Evolutionary conservation across 2,329 filamentous ascomycete species (phyloP).

Genomic region (Monosporascus sp.): DNA sequence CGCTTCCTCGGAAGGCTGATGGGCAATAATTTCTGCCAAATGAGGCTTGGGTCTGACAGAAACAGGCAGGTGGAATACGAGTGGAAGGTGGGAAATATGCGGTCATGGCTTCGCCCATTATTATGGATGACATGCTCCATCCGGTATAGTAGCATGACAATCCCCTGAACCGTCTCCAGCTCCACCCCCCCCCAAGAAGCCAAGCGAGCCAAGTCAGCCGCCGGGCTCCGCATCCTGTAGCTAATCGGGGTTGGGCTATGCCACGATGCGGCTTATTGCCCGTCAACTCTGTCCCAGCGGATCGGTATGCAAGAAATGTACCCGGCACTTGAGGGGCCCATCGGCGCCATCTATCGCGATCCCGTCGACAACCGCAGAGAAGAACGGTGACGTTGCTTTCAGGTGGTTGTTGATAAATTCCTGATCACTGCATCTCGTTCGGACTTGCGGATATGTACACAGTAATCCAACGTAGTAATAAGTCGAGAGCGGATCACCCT

Average conservation of each 20-base stretch:
- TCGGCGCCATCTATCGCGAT: too few species aligned
- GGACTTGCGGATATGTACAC: too few species aligned
- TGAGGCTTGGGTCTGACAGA: neutral
- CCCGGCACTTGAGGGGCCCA: too few species aligned
- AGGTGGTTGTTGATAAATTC: too few species aligned
- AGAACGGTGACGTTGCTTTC: too few species aligned
- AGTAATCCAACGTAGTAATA: too few species aligned
- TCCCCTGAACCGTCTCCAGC: neutral
- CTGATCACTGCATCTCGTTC: too few species aligned
- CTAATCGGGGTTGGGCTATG: neutral
- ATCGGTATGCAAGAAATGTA: neutral
- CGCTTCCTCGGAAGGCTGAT: neutral
- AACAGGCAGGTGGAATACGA: neutral
- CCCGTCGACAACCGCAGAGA: too few species aligned
- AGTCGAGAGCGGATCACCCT: too few species aligned
- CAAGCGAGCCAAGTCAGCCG: neutral
- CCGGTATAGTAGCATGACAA: neutral
- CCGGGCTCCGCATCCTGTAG: neutral
- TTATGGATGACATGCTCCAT: neutral
- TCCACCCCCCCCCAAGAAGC: neutral
- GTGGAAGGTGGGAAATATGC: neutral
- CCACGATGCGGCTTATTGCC: neutral
- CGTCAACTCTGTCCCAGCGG: neutral
- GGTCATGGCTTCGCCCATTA: neutral
- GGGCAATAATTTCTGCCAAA: neutral